These are phyloP conservation scores for Komagataella phaffii DNA, from an alignment of 805 yeast species.

Conservation along the genomic window DNA sequence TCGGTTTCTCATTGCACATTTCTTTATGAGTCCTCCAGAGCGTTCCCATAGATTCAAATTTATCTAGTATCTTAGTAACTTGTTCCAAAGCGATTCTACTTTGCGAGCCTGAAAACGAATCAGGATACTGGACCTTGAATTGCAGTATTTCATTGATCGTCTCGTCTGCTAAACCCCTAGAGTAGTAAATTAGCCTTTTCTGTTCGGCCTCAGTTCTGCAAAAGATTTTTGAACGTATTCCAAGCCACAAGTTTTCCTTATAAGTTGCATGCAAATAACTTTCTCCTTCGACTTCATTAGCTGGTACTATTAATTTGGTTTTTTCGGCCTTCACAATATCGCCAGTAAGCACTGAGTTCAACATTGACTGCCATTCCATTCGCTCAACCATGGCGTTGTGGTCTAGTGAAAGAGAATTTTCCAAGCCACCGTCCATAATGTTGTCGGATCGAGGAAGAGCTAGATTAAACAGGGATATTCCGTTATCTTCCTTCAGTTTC, in stretches of 20 bases:
- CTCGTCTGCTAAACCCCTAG: slow-evolving; percentile 61
- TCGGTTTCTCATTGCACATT: slow-evolving; percentile 69
- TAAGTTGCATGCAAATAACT: slow-evolving; percentile 37
- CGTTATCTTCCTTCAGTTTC: slow-evolving; percentile 6
- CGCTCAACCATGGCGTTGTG: slow-evolving; percentile 42
- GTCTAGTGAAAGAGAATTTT: background rate
- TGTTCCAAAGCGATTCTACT: slow-evolving; percentile 25
- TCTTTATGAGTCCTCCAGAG: slow-evolving; percentile 72
- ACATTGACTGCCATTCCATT: slow-evolving; percentile 93
- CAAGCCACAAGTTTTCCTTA: slow-evolving; percentile 76
- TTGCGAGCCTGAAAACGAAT: slow-evolving; percentile 7
- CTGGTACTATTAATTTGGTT: slow-evolving; percentile 49
- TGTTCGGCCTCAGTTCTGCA: slow-evolving; percentile 78
- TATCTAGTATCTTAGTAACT: slow-evolving; percentile 42
- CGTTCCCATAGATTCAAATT: slow-evolving; percentile 53
- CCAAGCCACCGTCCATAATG: background rate
- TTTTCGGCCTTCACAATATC: slow-evolving; percentile 90
- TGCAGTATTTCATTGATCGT: slow-evolving; percentile 54
- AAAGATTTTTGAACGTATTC: slow-evolving; percentile 67
- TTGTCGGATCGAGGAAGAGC: background rate
- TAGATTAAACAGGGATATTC: background rate
- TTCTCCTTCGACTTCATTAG: slow-evolving; percentile 26
- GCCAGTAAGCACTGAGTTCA: slow-evolving; percentile 81
- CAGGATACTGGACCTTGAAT: slow-evolving; percentile 41
- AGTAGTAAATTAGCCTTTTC: slow-evolving; percentile 47